Base-by-base conservation (phyloP, 2,329 filamentous ascomycete species). In the Hymenoscyphus salicellus region DNA sequence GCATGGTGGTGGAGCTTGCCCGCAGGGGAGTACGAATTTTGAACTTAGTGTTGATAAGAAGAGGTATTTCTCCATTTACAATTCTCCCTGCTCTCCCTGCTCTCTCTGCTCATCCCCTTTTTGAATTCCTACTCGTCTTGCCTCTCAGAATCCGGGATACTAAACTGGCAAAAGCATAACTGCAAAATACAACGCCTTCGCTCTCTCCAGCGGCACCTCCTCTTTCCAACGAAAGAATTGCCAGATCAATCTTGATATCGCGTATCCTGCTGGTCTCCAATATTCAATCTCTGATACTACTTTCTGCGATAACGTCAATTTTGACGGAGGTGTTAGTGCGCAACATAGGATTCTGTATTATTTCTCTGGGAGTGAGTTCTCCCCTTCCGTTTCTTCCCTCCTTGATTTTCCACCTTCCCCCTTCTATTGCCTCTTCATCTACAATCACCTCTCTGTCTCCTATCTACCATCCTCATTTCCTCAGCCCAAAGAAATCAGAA, bases 171-270 rank as follows among this genome's bases (percentile, higher is more conserved):
- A 11, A 10, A 60, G 58, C 26, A 60, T 60, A 52, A 60, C 58
- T 14, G 32, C 43, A 60, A 46, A 52, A 52, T 60, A 52, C 38
- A 60, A 41, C 17, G 41, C 58, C 17, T 60, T 60, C 26, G 28
- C 17, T 7, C 16, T 60, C 7, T 49, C 41, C n/a, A 30, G 28
- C 16, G 20, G 23, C 5, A 60, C 7, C 28, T 30, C 38, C 8
- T 28, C 17, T 17, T 55, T 49, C 30, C 23, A 41, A n/a, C 49
- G 61, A 10, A 66, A 63, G 38, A 60, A 58, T 10, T 66, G 64
- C 36, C 61, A 61, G 38, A 56, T 66, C 38, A 66, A 63, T 43
- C 30, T 66, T 7, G 41, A 58, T 56, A 55, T 66, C 3, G n/a
- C 38, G 16, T 66, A 66, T 28, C 61, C 64, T 2, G 41, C 36